These are phyloP conservation scores for Penicillium robsamsonii DNA, from an alignment of 495 filamentous ascomycete species.

Conservation along the genomic window DNA sequence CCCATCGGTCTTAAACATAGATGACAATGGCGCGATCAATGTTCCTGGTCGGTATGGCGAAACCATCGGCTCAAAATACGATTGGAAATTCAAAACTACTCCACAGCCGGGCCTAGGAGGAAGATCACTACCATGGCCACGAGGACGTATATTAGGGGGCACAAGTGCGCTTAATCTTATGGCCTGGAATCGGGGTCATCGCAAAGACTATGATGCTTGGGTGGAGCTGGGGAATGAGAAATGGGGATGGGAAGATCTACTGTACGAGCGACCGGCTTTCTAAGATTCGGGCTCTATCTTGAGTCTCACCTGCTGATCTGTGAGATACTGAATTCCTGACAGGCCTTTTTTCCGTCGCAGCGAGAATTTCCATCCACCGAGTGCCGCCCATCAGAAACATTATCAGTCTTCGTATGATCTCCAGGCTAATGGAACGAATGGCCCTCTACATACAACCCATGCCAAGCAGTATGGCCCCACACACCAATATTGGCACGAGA, in stretches of 20 bases:
- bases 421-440: constrained; percentile 36
- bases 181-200: constrained; percentile 49
- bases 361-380: constrained; percentile 46
- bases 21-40: constrained; percentile 39
- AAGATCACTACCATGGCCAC: constrained; percentile 30
- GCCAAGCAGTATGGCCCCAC: constrained; percentile 40
- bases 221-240: constrained; percentile 11
- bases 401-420: constrained; percentile 29
- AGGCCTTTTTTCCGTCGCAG: constrained; percentile 24
- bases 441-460: constrained; percentile 47
- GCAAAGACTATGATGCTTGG: constrained; percentile 37
- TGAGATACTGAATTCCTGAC: not conserved
- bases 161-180: constrained; percentile 49
- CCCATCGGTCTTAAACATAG: constrained; percentile 23
- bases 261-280: constrained; percentile 2
- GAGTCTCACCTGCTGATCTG: not conserved
- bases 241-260: constrained; percentile 20
- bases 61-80: constrained; percentile 39
- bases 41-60: constrained; percentile 43
- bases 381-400: constrained; percentile 27
- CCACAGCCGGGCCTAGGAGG: constrained; percentile 37
- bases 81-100: constrained; percentile 45
- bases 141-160: constrained; percentile 45
- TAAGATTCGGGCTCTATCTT: not conserved
- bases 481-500: constrained; percentile 49